A percentile compares a stretch with the other conserved stretches of the same genome.
phyloP scores from a whole-genome alignment of 78 protist species.

The Chrysochromulina tobinii region DNA sequence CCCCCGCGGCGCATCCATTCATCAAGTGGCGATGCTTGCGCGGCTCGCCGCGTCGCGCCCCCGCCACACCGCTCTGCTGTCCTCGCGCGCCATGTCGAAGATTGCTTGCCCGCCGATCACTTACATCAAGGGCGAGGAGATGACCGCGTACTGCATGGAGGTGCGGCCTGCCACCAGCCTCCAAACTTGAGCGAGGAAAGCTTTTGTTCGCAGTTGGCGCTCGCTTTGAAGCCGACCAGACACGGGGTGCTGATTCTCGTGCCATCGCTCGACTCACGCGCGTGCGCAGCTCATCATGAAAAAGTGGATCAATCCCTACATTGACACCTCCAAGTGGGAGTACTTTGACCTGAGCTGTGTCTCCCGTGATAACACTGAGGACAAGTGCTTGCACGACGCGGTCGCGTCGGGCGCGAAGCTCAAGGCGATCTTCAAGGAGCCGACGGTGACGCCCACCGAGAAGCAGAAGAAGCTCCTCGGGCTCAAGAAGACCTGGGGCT shows the following conservation, averaged over 20 bases:
- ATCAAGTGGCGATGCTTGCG: too few relatives aligned
- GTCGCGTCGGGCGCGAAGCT: slow-evolving; percentile 51
- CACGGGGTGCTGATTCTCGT: too few relatives aligned
- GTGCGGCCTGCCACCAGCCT: background rate
- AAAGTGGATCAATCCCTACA: slow-evolving; percentile 48
- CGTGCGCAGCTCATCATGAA: background rate
- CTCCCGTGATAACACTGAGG: slow-evolving; percentile 46
- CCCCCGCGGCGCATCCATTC: too few relatives aligned
- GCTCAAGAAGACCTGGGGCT: slow-evolving; percentile 46
- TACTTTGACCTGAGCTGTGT: slow-evolving; percentile 46
- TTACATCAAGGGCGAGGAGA: slow-evolving; percentile 51
- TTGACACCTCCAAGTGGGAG: slow-evolving; percentile 50
- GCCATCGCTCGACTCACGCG: too few relatives aligned
- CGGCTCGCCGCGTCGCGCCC: too few relatives aligned
- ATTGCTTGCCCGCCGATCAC: background rate
- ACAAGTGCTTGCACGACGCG: slow-evolving; percentile 49
- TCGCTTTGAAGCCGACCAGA: too few relatives aligned
- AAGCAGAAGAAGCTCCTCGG: slow-evolving; percentile 29
- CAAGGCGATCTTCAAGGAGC: slow-evolving; percentile 53
- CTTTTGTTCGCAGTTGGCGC: too few relatives aligned
- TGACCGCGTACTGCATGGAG: slow-evolving; percentile 56
- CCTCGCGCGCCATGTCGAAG: background rate
- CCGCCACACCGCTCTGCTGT: too few relatives aligned
- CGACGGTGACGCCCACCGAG: slow-evolving; percentile 36
- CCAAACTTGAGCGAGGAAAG: too few relatives aligned